Percentiles rank a stretch among this genome's conserved stretches.
phyloP scores from a whole-genome alignment of 2,329 filamentous ascomycete genomes.

The Tolypocladium endophyticum region DNA sequence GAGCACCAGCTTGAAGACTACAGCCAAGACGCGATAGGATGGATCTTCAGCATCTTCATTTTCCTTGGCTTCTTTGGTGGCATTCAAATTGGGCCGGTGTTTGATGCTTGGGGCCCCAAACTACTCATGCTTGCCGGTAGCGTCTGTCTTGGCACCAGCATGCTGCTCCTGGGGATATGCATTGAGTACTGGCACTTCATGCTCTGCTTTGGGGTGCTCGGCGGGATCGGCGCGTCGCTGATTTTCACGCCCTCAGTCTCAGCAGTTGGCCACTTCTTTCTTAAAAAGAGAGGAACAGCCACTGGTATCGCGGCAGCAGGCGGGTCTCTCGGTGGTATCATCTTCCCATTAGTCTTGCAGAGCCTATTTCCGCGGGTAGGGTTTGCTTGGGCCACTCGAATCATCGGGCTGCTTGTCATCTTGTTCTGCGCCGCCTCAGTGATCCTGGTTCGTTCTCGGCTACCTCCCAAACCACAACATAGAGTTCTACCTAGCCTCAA shows the following conservation, averaged over 20 bases:
- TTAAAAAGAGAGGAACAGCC: background rate
- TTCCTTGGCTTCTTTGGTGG: conserved; percentile 77
- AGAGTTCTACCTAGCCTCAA: background rate
- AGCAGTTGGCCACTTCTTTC: background rate
- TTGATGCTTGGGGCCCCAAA: conserved; percentile 65
- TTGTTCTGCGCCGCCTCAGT: background rate
- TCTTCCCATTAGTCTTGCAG: background rate
- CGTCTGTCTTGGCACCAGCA: conserved; percentile 46
- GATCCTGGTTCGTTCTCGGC: background rate
- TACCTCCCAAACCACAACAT: background rate
- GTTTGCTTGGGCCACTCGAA: background rate
- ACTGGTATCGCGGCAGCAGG: background rate
- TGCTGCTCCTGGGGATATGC: conserved; percentile 15
- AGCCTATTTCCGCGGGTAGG: background rate
- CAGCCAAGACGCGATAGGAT: conserved; percentile 60
- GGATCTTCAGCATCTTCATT: conserved; percentile 76
- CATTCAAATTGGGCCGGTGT: conserved; percentile 71
- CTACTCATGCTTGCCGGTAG: conserved; percentile 56
- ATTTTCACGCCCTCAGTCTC: background rate
- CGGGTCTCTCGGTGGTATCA: background rate
- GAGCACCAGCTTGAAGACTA: conserved; percentile 61
- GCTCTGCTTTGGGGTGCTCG: background rate
- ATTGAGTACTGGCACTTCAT: background rate
- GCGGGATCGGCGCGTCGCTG: background rate
- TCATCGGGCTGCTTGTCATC: background rate